Evolutionary conservation across 805 yeast genomes (phyloP), one percentile per base, ranked within the genome.

Genomic region (Yamadazyma insecticola): DNA sequence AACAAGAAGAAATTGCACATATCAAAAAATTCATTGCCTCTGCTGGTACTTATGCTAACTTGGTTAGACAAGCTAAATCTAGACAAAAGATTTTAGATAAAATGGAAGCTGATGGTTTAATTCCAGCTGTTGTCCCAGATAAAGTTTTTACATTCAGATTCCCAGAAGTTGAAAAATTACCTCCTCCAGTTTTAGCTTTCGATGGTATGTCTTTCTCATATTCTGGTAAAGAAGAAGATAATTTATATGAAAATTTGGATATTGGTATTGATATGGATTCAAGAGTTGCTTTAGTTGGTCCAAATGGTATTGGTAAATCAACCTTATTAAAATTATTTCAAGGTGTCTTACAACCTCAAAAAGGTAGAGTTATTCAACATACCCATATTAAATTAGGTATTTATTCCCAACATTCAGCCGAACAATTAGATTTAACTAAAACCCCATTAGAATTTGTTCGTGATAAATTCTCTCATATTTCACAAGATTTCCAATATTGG

Each of bases 261-360:
- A 92, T 92, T 49, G 98, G 98, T 81, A 89, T 92, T 38, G 98
- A 92, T 72, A 92, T 92, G 97, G 98, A 92, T 67, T 89, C 97
- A 24, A 83, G 98, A 71, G 80, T 90, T 55, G 97, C 98, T 25
- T 74, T 90, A 30, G 97, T 90, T 40, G 98, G 98, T 25, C 97
- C 97, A 57, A 90, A 90, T 63, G 98, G 98, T 85, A 90, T 90
- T 50, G 98, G 98, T 70, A 90, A 90, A 67, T 89, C 97, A 31
- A 90, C 98, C 13, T 69, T 90, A 56, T 78, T 92, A 60, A 92
- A 92, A 63, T 74, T 92, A 55, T 90, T 92, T 95, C 94, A 96
- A 50, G 98, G 98, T 65, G 81, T 77, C 49, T 74, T 90, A 54
- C 76, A 72, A 47, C 86, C 97, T 33, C 96, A 90, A 63, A 66